Evolutionary conservation across 257 asterid genomes (phyloP).

Genomic region (Solanum medicagineum): DNA sequence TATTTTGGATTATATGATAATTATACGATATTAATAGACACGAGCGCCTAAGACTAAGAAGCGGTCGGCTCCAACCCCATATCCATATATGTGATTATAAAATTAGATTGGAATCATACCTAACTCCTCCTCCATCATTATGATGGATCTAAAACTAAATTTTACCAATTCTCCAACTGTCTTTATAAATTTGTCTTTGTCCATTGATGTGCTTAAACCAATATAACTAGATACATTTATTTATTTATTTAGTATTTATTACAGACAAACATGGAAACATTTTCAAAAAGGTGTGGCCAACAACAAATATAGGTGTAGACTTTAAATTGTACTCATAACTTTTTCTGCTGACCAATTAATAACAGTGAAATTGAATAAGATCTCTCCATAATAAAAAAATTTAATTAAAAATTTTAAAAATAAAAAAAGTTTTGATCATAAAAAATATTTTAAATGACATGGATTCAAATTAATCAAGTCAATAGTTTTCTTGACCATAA

Average conservation of each 20-base stretch:
- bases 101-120: too few relatives aligned
- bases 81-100: too few relatives aligned
- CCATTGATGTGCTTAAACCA: neutral
- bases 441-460: neutral
- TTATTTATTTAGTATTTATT: neutral
- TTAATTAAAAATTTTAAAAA: neutral
- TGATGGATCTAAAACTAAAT: neutral
- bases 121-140: too few relatives aligned
- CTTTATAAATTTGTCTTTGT: neutral
- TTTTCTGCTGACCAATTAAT: neutral
- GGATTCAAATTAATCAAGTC: neutral
- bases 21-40: too few relatives aligned
- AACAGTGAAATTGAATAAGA: too few relatives aligned
- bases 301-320: neutral
- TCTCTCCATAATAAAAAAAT: too few relatives aligned
- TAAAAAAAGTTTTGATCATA: fast-evolving
- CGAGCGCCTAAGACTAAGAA: too few relatives aligned
- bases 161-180: neutral
- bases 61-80: too few relatives aligned
- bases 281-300: neutral
- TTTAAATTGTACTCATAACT: neutral
- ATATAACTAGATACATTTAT: neutral
- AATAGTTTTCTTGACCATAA: neutral
- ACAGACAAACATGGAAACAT: neutral
- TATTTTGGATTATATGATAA: too few relatives aligned